Percentiles rank a stretch among this genome's conserved stretches.
Conservation (phyloP, 106 monocot species). For the Dactylorhiza incarnata region DNA sequence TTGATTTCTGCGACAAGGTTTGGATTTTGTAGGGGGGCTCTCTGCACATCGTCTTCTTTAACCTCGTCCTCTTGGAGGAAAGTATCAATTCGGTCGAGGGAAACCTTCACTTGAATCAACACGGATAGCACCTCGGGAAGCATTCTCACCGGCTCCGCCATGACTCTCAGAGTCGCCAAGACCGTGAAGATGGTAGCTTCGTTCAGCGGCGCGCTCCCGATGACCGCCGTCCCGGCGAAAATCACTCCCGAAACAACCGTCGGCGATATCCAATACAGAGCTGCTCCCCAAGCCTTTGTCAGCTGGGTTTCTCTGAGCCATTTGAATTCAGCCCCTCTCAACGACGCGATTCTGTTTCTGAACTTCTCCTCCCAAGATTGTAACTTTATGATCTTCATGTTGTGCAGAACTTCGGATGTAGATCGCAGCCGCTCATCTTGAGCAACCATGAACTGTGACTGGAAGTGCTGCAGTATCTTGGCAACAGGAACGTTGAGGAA, state of each 20-base stretch:
- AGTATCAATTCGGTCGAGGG: conserved; percentile 42
- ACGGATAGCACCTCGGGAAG: conserved; percentile 51
- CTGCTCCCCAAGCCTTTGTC: conserved; percentile 53
- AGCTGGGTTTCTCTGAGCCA: conserved; percentile 54
- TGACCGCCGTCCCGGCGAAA: conserved; percentile 27
- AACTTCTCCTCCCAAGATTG: conserved; percentile 79
- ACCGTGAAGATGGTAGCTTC: conserved; percentile 63
- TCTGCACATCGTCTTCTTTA: conserved; percentile 24
- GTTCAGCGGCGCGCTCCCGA: conserved; percentile 43
- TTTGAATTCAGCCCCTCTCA: conserved; percentile 47
- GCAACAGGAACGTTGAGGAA: conserved; percentile 64
- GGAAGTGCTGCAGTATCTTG: conserved; percentile 45
- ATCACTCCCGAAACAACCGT: conserved; percentile 56
- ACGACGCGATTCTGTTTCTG: conserved; percentile 20
- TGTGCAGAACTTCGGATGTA: conserved; percentile 51
- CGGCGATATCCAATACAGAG: conserved; percentile 63
- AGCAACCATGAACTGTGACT: conserved; percentile 52
- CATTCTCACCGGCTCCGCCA: conserved; percentile 55
- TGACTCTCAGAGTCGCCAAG: conserved; percentile 46
- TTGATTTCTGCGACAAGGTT: conserved; percentile 21
- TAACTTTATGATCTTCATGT: conserved; percentile 74
- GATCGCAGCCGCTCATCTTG: conserved; percentile 59
- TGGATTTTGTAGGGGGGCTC: background rate
- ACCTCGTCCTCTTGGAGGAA: conserved; percentile 69
- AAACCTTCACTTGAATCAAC: conserved; percentile 65